These are phyloP conservation scores for Cladophialophora exuberans DNA, from an alignment of 2,329 filamentous ascomycete species.

Conservation along the genomic window DNA sequence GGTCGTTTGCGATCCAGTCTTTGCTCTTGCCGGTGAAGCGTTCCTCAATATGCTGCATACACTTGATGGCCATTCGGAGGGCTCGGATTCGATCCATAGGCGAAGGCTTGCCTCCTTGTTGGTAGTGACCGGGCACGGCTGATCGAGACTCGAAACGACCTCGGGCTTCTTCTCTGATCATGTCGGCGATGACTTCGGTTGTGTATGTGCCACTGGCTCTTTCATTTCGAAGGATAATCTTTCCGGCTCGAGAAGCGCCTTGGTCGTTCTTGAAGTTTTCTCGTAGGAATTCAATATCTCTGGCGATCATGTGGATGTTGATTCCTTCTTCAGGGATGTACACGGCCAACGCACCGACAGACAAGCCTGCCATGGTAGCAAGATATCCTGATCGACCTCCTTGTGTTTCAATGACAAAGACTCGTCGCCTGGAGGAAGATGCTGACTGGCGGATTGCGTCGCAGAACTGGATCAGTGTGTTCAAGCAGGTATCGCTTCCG, in stretches of 20 bases:
- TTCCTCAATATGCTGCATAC: constrained; percentile 83
- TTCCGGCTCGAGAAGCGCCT: constrained; percentile 86
- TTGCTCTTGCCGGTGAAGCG: constrained; percentile 68
- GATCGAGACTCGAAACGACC: constrained; percentile 91
- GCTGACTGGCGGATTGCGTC: constrained; percentile 98
- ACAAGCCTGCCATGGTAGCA: constrained; percentile 84
- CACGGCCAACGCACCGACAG: constrained; percentile 88
- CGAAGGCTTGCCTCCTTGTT: constrained; percentile 89
- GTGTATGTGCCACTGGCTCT: constrained; percentile 88
- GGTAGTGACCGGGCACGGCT: constrained; percentile 90
- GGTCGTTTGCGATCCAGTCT: constrained; percentile 72
- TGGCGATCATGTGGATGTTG: constrained; percentile 86
- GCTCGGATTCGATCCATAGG: constrained; percentile 96
- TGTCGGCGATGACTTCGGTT: constrained; percentile 90
- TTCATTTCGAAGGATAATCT: constrained; percentile 96
- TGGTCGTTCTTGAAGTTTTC: constrained; percentile 82
- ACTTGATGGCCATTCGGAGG: constrained; percentile 89
- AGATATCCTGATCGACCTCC: constrained; percentile 93
- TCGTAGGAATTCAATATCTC: constrained; percentile 87
- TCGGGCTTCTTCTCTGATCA: constrained; percentile 90
- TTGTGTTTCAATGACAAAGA: constrained; percentile 98
- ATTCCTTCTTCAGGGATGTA: constrained; percentile 98
- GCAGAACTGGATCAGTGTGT: constrained; percentile 91
- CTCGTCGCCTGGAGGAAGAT: constrained; percentile 85
- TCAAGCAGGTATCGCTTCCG: constrained; percentile 93